phyloP scores from a whole-genome alignment of 169 alveolate genomes.

The Plasmodium chabaudi region DNA sequence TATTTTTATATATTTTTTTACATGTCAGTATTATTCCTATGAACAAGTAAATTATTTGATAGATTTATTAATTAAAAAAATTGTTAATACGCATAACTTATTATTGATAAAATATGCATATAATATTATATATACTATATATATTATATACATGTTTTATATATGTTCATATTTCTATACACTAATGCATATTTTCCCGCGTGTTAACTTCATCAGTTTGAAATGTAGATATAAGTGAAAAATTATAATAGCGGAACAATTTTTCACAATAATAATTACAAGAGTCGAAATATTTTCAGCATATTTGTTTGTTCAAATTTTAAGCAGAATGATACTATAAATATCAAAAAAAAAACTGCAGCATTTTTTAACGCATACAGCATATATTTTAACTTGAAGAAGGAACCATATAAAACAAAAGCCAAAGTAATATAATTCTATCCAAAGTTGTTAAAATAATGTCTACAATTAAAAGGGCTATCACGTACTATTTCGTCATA shows the following conservation, averaged over 20 bases:
- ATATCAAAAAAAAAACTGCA: constrained; percentile 6
- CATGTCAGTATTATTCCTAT: constrained; percentile 22
- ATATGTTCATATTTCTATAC: background rate
- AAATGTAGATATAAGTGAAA: background rate
- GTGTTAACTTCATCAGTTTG: background rate
- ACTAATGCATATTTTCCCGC: background rate
- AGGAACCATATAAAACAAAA: background rate
- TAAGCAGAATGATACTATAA: constrained; percentile 59
- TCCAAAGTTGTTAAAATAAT: constrained; percentile 40
- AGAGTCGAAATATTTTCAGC: background rate
- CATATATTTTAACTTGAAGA: constrained; percentile 11
- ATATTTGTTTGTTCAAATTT: constrained; percentile 9
- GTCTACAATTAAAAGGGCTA: constrained; percentile 55
- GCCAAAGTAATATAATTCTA: background rate
- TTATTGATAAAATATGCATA: constrained; percentile 8
- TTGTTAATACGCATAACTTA: background rate
- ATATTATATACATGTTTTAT: background rate
- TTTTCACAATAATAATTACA: background rate
- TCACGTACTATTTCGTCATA: constrained; percentile 62
- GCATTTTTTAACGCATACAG: constrained; percentile 13
- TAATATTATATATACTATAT: background rate
- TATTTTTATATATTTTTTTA: constrained; percentile 21
- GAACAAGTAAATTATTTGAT: constrained; percentile 17
- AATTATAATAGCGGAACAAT: background rate
- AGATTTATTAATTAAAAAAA: constrained; percentile 6